Conservation (phyloP, 2,329 filamentous ascomycete genomes). For the Aspergillus tanneri region DNA sequence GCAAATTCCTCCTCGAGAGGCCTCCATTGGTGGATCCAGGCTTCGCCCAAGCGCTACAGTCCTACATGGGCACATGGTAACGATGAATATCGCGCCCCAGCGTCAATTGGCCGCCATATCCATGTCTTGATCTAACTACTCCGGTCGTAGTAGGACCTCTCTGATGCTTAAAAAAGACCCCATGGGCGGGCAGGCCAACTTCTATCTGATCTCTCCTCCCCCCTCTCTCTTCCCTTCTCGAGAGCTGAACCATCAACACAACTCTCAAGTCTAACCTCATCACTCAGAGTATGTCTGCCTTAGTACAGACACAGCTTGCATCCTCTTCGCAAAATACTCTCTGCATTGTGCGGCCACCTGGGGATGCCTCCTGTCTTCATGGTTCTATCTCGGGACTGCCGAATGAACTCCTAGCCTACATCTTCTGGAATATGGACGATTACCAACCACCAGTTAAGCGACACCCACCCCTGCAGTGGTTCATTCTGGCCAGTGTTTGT, state of each 20-base stretch:
- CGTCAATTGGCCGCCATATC: not conserved
- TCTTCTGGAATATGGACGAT: not conserved
- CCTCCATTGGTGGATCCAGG: not conserved
- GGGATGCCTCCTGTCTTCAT: not conserved
- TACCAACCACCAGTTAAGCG: not conserved
- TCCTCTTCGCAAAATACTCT: not conserved
- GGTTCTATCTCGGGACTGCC: not conserved
- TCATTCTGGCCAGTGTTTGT: not conserved
- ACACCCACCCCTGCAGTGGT: not conserved
- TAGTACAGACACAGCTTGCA: not conserved
- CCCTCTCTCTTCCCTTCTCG: not conserved
- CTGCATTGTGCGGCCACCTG: not conserved
- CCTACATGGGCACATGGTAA: not conserved
- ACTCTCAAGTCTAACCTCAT: not conserved
- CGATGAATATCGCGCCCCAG: not conserved
- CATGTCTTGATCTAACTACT: not conserved
- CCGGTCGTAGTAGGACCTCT: not conserved
- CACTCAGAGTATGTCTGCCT: not conserved
- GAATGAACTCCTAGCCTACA: not conserved
- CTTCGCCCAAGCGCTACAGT: not conserved
- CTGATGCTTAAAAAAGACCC: not conserved
- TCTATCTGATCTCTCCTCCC: not conserved
- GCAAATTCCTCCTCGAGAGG: not conserved
- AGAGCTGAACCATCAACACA: not conserved
- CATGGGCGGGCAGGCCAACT: not conserved